phyloP scores from a whole-genome alignment of 768 basidiomycete genomes.

The Boletus eberwhitei region DNA sequence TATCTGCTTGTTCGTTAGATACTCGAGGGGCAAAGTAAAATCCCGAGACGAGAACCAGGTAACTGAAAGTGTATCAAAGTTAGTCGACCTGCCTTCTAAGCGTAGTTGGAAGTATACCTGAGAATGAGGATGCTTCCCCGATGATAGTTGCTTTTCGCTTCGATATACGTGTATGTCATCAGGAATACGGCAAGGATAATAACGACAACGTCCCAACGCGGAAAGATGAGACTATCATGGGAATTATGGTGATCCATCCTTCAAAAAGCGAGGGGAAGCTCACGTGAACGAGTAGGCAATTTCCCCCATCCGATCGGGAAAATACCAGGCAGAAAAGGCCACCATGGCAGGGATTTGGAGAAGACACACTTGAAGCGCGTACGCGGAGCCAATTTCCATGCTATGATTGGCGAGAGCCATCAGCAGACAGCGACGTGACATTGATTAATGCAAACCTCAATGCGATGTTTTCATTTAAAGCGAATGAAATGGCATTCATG shows the following conservation, averaged over 20 bases:
- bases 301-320: slow-evolving; percentile 80
- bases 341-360: slow-evolving; percentile 99
- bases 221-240: slow-evolving; percentile 81
- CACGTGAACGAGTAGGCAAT: slow-evolving; percentile 92
- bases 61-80: slow-evolving; percentile 46
- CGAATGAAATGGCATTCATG: slow-evolving; percentile 99
- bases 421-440: background rate
- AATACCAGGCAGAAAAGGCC: slow-evolving; percentile 95
- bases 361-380: slow-evolving; percentile 96
- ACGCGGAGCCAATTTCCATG: slow-evolving; percentile 99
- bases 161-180: slow-evolving; percentile 98
- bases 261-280: slow-evolving; percentile 30
- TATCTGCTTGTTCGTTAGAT: slow-evolving; percentile 19
- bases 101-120: slow-evolving; percentile 49
- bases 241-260: slow-evolving; percentile 1
- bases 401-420: slow-evolving; percentile 39
- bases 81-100: background rate
- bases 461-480: slow-evolving; percentile 94
- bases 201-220: slow-evolving; percentile 95
- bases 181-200: slow-evolving; percentile 96
- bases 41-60: slow-evolving; percentile 85
- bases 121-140: slow-evolving; percentile 93
- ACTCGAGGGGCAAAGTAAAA: slow-evolving; percentile 82
- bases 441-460: slow-evolving; percentile 60
- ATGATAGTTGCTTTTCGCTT: slow-evolving; percentile 98